Base-by-base conservation (phyloP, 164 flowering plant genomes). In the Berberis vulgaris region DNA sequence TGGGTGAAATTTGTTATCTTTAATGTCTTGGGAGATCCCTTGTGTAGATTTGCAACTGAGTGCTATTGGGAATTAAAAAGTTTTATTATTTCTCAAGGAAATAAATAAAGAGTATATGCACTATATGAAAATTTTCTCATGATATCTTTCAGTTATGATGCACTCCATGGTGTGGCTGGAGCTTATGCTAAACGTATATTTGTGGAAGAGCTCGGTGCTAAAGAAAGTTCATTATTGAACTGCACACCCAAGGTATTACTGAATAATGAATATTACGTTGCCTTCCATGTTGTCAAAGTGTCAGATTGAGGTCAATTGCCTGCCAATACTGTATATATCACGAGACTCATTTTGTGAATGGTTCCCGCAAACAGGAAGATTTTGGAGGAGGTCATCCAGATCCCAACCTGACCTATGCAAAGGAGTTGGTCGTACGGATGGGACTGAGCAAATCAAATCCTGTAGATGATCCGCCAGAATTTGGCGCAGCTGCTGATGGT, bases 401-500 rank as follows among this genome's bases (percentile, higher is more conserved):
- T 79, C 99, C 99, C 66, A 95, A 95, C 78, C 78, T 95, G 62
- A 95, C 99, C 59, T 95, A 95, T 74, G 99, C 99, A 43, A 95
- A 95, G 78, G 99, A 91, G 80, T 78, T 95, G 77, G 99, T 95
- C 77, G 84, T 78, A 45, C 79, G 92, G 13, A 91, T 95, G 99
- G 99, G 99, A 61, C 73, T 94, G 79, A 77, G 89, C 42, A 82
- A 86, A 70, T 72, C 81, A 71, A 61, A 65, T 49, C 49, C 85
- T 63, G 73, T 69, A 60, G 77, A 63, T 54, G 87, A 89, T 57
- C 96, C 96, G 62, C 99, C 99, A 54, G 99, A 95, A 71, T 95
- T 95, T 80, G 99, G 99, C 65, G 99, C 97, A 65, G 99, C 99
- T 78, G 96, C 96, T 71, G 99, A 95, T 79, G 99, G 99, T 80